Percentiles rank a stretch among this genome's conserved stretches.
phyloP scores from a whole-genome alignment of 2,329 filamentous ascomycete species.

The Paracamarosporium sp. region DNA sequence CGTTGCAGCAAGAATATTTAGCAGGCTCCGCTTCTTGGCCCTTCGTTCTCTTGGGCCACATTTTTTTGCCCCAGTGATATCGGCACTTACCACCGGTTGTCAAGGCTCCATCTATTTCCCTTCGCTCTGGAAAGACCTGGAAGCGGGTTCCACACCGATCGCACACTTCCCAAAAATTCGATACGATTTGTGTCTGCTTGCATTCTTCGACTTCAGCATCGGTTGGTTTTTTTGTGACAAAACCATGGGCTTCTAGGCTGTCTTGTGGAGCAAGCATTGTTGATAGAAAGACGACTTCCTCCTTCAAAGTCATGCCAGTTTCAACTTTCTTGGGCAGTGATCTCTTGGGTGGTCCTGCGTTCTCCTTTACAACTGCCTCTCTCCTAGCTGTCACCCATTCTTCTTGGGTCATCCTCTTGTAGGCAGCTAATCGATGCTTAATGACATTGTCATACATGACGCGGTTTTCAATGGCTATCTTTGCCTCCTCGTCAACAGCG shows the following conservation, averaged over 20 bases:
- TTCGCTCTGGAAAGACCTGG: conserved; percentile 87
- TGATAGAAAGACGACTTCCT: conserved; percentile 62
- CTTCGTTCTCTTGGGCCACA: conserved; percentile 59
- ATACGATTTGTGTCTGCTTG: conserved; percentile 67
- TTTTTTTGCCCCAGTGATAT: conserved; percentile 78
- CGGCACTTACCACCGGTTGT: conserved; percentile 78
- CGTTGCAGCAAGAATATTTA: conserved; percentile 79
- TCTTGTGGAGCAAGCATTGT: conserved; percentile 68
- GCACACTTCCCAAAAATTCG: conserved; percentile 84
- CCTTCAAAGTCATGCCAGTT: conserved; percentile 70
- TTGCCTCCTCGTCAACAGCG: conserved; percentile 80
- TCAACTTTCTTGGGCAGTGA: conserved; percentile 62
- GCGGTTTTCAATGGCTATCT: conserved; percentile 69
- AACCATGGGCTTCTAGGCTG: conserved; percentile 72
- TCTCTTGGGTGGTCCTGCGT: conserved; percentile 42
- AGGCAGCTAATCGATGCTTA: conserved; percentile 77
- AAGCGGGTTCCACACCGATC: conserved; percentile 87
- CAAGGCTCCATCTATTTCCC: conserved; percentile 76
- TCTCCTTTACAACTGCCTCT: conserved; percentile 34
- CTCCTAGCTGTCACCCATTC: conserved; percentile 73
- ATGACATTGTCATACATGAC: conserved; percentile 83
- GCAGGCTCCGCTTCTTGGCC: conserved; percentile 62
- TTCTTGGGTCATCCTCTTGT: conserved; percentile 75
- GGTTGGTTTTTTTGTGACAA: conserved; percentile 73
- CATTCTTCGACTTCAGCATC: conserved; percentile 71